Base-by-base conservation (phyloP, 768 basidiomycete genomes). In the Russula compacta region DNA sequence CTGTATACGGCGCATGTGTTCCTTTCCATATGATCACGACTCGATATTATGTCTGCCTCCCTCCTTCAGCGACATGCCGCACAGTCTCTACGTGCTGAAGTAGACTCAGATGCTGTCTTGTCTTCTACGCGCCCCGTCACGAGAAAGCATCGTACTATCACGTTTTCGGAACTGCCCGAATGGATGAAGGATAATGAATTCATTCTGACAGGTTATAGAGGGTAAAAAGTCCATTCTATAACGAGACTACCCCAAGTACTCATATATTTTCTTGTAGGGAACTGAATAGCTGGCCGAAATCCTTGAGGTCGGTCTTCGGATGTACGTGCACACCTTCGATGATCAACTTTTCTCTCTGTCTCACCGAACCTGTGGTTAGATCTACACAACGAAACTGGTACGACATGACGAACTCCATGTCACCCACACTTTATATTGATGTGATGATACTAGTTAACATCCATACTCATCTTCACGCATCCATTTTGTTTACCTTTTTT, bases 181-280 rank as follows among this genome's bases (percentile, higher is more conserved):
- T 91, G 86, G 86, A 82, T 83, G 71, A 79, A 74, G 64, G 84
- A 89, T 71, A 90, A 89, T 66, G 85, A 88, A 66, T 86, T 81
- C 68, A 88, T 90, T 61, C 42, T 84, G 59, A 73, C 72, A 39
- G 89, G 89, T 2, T 89, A 90, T 70, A 77, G 87, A 73, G 76
- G 81, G 89, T 87, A 67, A 67, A 67, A 15, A 8, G 43, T n/a
- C 39, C 29, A 40, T 42, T 42, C 48, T 36, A 19, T 24, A 11
- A 47, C 11, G 4, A 33, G 7, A 24, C 17, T 17, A 12, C 7
- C 15, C 10, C 19, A 4, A 7, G 8, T 39, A 32, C 32, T 59
- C 12, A 38, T 8, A 36, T 49, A n/a, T 14, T 47, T 57, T 29
- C 51, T 61, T 61, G 1, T 66, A 87, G 85, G 69, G 77, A 78